Conservation (phyloP, 2,329 filamentous ascomycete species). For the Pestalotiopsis sp. region DNA sequence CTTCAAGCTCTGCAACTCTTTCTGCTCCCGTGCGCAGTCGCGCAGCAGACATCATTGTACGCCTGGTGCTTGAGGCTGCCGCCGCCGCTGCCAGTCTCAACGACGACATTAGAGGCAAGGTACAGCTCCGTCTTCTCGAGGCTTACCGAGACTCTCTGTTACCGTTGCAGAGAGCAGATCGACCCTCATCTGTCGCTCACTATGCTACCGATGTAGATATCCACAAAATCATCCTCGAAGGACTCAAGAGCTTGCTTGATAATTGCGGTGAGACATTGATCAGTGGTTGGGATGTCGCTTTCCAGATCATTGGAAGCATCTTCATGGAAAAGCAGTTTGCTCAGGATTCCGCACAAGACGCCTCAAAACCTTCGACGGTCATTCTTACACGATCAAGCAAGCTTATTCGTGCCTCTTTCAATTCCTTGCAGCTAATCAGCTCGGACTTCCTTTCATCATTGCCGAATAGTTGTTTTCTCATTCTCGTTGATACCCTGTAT, state of each 20-base stretch:
- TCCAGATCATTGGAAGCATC: constrained; percentile 82
- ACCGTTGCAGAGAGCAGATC: constrained; percentile 57
- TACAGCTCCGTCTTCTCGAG: constrained; percentile 74
- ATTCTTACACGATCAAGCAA: constrained; percentile 66
- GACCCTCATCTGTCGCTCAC: constrained; percentile 56
- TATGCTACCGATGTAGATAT: constrained; percentile 75
- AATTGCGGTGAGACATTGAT: constrained; percentile 83
- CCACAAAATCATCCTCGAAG: constrained; percentile 78
- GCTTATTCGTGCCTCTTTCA: constrained; percentile 85
- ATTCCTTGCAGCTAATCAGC: constrained; percentile 87
- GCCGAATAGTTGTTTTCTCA: constrained; percentile 71
- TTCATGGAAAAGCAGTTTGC: constrained; percentile 56
- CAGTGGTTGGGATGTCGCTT: constrained; percentile 83
- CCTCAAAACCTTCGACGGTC: constrained; percentile 31
- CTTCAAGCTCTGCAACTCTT: constrained; percentile 49
- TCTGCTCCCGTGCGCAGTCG: constrained; percentile 57
- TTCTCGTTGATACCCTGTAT: constrained; percentile 84
- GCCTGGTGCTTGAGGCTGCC: constrained; percentile 59
- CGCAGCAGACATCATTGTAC: constrained; percentile 67
- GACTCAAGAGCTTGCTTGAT: constrained; percentile 80
- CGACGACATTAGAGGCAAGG: constrained; percentile 53
- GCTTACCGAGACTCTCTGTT: constrained; percentile 65
- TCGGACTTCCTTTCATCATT: constrained; percentile 86
- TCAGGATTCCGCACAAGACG: constrained; percentile 34
- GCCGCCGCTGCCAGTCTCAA: constrained; percentile 56